These are phyloP conservation scores for Spiromastix sp. DNA, from an alignment of 2,329 filamentous ascomycete genomes.

Conservation along the genomic window DNA sequence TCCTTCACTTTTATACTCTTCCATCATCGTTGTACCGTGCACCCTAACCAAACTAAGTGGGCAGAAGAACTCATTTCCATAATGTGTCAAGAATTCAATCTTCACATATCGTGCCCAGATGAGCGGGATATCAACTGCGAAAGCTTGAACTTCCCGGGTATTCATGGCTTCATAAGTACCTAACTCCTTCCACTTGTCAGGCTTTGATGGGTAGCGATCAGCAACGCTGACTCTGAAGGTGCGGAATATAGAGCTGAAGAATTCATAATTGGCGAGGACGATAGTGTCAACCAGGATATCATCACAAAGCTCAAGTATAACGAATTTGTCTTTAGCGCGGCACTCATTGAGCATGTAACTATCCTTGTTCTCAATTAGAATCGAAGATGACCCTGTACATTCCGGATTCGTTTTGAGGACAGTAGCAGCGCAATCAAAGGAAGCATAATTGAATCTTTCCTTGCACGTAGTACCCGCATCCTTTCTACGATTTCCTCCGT, in stretches of 20 bases:
- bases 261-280: slow-evolving; percentile 97
- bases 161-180: slow-evolving; percentile 88
- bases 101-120: slow-evolving; percentile 93
- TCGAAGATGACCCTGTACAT: slow-evolving; percentile 76
- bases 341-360: slow-evolving; percentile 97
- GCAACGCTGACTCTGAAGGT: slow-evolving; percentile 86
- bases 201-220: slow-evolving; percentile 86
- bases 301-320: slow-evolving; percentile 89
- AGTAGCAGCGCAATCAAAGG: slow-evolving; percentile 91
- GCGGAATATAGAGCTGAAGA: slow-evolving; percentile 95
- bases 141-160: slow-evolving; percentile 85
- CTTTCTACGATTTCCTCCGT: slow-evolving; percentile 60
- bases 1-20: slow-evolving; percentile 83
- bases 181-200: slow-evolving; percentile 81
- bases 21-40: slow-evolving; percentile 87
- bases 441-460: slow-evolving; percentile 93
- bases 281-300: slow-evolving; percentile 81
- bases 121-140: slow-evolving; percentile 83
- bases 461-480: slow-evolving; percentile 97
- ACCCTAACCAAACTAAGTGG: slow-evolving; percentile 82
- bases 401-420: slow-evolving; percentile 81
- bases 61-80: slow-evolving; percentile 94
- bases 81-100: slow-evolving; percentile 86
- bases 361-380: slow-evolving; percentile 94
- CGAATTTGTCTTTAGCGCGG: slow-evolving; percentile 74